These are phyloP conservation scores for Warburgia ugandensis DNA, from an alignment of 164 flowering plant genomes.

Conservation along the genomic window DNA sequence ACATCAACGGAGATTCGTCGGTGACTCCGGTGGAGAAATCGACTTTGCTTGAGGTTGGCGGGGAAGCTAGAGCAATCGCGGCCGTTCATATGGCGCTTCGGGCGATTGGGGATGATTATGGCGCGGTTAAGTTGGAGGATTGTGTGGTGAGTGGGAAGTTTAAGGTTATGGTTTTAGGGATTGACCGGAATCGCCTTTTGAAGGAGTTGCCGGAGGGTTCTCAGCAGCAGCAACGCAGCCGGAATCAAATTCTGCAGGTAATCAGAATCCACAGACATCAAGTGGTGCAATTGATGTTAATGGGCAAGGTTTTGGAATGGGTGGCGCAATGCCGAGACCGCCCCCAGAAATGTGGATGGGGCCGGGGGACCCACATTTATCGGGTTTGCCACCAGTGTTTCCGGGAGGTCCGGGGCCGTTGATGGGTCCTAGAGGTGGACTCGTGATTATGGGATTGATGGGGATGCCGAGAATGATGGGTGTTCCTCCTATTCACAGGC, in stretches of 20 bases:
- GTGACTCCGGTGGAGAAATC: conserved; percentile 62
- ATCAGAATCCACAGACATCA: too few species aligned
- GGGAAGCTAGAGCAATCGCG: conserved; percentile 64
- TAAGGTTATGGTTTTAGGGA: conserved; percentile 68
- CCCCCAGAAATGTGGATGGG: conserved; percentile 67
- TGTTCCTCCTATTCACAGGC: conserved; percentile 44
- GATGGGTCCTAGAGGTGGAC: conserved; percentile 53
- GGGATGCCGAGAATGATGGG: conserved; percentile 60
- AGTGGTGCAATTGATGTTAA: conserved; percentile 1
- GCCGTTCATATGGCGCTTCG: conserved; percentile 89
- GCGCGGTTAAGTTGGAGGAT: conserved; percentile 76
- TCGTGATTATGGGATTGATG: conserved; percentile 50
- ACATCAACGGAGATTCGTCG: conserved; percentile 59
- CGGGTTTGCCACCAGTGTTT: conserved; percentile 40
- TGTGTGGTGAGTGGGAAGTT: conserved; percentile 74
- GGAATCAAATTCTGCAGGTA: conserved; percentile 6
- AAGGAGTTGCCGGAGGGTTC: conserved; percentile 79
- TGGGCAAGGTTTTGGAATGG: conserved; percentile 2
- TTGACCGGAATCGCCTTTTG: conserved; percentile 56
- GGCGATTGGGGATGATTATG: conserved; percentile 71
- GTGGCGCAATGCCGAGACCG: conserved; percentile 31
- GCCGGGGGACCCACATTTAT: conserved; percentile 33
- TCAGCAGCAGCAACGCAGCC: conserved; percentile 23
- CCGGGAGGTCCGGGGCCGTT: conserved; percentile 32
- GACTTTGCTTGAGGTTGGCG: conserved; percentile 75